Base-by-base conservation (phyloP, 352 stramenopile species). In the Phytophthora multivora region DNA sequence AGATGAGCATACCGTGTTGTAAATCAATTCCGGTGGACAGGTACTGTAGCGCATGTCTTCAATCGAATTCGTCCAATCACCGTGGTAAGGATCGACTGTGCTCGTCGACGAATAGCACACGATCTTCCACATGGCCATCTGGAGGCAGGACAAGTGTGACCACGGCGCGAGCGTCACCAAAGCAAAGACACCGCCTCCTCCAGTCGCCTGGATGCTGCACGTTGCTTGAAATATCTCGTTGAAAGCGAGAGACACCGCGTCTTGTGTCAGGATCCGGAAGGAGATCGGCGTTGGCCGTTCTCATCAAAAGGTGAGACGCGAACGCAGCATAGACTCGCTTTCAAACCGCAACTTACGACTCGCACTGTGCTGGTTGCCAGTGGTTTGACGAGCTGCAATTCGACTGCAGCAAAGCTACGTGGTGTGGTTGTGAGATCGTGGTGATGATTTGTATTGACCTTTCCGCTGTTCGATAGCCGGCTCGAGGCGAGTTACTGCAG, bases 391-490 rank as follows among this genome's bases (percentile, higher is more conserved):
- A 40, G 15, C 35, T 40, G 35, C 35, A 40, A 40, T n/a, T 25
- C 45, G 28, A 42, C 48, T 59, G 56, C 56, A 33, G 18, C 55
- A 63, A 59, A 39, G 41, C 28, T 16, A 12, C 46, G 47, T 58
- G 26, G 46, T 64, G 18, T 9, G 13, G 31, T 56, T 56, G 54
- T 49, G 39, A 18, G 33, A 23, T 13, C 12, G 12, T 35, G 33
- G 18, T 19, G 30, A 12, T 21, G 57, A 59, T 65, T 52, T 65
- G 57, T 19, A 12, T 52, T 21, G 48, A 51, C 57, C 57, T 65
- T 65, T 65, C 57, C 57, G 49, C 57, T 64, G 56, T 64, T 58
- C 56, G 56, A 51, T 58, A 64, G 56, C 38, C 47, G 18, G 46
- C 25, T 51, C 46, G 35, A 38, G 13, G 8, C 16, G 18, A 33